Conservation (phyloP, 2,329 filamentous ascomycete genomes). For the Paraphoma sp. region DNA sequence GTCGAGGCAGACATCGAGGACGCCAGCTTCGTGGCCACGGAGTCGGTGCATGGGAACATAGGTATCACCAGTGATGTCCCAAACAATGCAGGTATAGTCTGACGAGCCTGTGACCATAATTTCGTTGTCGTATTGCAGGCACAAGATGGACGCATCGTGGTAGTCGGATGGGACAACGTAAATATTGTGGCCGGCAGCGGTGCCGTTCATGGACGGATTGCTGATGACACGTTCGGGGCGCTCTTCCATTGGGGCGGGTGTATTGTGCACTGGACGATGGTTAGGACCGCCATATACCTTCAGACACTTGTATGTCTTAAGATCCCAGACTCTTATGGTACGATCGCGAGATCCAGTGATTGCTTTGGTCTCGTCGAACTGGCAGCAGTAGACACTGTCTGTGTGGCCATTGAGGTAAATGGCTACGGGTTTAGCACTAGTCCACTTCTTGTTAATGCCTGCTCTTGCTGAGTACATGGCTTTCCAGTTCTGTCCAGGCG, state of each 20-base stretch:
- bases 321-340: conserved; percentile 95
- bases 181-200: conserved; percentile 53
- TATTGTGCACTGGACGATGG: conserved; percentile 61
- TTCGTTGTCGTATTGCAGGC: conserved; percentile 89
- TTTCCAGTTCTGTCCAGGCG: conserved; percentile 75
- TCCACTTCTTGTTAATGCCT: conserved; percentile 81
- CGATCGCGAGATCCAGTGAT: conserved; percentile 95
- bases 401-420: conserved; percentile 92
- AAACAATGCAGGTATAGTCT: conserved; percentile 89
- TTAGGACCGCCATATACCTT: conserved; percentile 83
- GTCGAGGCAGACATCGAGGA: conserved; percentile 93
- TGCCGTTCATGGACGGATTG: conserved; percentile 57
- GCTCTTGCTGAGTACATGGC: conserved; percentile 80
- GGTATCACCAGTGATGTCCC: conserved; percentile 78
- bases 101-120: conserved; percentile 96
- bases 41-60: conserved; percentile 75
- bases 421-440: conserved; percentile 75
- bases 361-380: conserved; percentile 98
- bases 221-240: conserved; percentile 54
- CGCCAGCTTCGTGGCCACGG: conserved; percentile 79
- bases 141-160: conserved; percentile 92
- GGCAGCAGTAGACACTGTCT: conserved; percentile 96
- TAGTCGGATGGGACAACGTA: conserved; percentile 61
- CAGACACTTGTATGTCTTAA: conserved; percentile 83
- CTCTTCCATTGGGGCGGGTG: conserved; percentile 49